These are phyloP conservation scores for Fomitopsis schrenkii DNA, from an alignment of 1,284 basidiomycete species.

Conservation along the genomic window DNA sequence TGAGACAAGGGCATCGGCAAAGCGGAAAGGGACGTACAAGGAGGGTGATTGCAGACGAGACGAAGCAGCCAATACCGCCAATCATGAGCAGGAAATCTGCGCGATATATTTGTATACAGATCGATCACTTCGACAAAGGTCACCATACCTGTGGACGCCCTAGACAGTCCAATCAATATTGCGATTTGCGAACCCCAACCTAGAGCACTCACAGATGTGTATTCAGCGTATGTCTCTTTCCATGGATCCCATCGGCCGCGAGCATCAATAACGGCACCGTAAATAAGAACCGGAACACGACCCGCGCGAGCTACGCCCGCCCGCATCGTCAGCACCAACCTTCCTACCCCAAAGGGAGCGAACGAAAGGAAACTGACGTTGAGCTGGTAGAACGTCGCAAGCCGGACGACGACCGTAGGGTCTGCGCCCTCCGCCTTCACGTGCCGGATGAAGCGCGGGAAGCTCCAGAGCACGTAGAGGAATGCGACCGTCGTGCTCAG, in stretches of 20 bases:
- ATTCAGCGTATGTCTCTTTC: conserved; percentile 41
- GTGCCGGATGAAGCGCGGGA: conserved; percentile 61
- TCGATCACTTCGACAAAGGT: neutral
- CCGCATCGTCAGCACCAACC: conserved; percentile 4
- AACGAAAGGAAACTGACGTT: conserved; percentile 46
- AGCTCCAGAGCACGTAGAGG: conserved; percentile 60
- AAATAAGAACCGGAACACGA: conserved; percentile 67
- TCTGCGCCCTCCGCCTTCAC: conserved; percentile 69
- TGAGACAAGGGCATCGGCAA: too few species aligned
- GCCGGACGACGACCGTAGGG: conserved; percentile 62
- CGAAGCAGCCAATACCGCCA: conserved; percentile 65
- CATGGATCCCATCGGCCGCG: conserved; percentile 54
- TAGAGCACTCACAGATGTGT: conserved; percentile 44
- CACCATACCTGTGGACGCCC: conserved; percentile 47
- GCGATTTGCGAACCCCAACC: neutral
- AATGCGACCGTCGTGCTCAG: conserved; percentile 62
- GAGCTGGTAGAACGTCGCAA: conserved; percentile 69
- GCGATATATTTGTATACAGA: conserved; percentile 2
- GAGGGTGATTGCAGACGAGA: conserved; percentile 71
- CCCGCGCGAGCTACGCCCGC: conserved; percentile 46
- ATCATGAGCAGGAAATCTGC: conserved; percentile 65
- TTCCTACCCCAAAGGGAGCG: neutral
- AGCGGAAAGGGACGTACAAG: conserved; percentile 40
- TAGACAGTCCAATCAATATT: conserved; percentile 19
- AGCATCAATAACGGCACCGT: conserved; percentile 61